Percentiles rank a stretch among this genome's conserved stretches.
Conservation (phyloP, 768 basidiomycete genomes). For the Artomyces pyxidatus region DNA sequence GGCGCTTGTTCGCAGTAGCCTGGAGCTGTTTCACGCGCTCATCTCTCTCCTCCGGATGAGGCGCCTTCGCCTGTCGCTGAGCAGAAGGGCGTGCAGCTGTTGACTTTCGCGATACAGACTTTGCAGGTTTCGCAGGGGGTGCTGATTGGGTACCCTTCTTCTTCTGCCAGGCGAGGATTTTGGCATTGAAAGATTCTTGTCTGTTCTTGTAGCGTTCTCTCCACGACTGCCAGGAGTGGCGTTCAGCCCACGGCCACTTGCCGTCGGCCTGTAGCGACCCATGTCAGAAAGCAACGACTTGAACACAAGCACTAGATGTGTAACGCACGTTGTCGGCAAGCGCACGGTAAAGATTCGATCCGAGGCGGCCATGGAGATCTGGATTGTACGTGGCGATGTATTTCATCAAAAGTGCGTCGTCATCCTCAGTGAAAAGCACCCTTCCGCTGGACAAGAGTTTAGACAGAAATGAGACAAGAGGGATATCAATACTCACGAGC, state of each 20-base stretch:
- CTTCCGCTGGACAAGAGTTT: neutral
- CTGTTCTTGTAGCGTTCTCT: conserved; percentile 50
- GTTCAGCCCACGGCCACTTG: conserved; percentile 43
- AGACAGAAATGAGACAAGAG: too few species aligned
- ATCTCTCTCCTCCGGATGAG: neutral
- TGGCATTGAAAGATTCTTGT: conserved; percentile 29
- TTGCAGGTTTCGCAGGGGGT: neutral
- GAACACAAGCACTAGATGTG: neutral
- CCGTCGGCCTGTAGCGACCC: conserved; percentile 28
- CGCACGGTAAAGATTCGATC: conserved; percentile 34
- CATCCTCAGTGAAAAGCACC: conserved; percentile 26
- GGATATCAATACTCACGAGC: too few species aligned
- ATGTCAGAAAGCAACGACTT: neutral
- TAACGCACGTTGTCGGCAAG: conserved; percentile 40
- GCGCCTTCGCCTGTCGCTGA: neutral
- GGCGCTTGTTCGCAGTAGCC: neutral
- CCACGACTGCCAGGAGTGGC: conserved; percentile 58
- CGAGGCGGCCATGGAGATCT: conserved; percentile 31
- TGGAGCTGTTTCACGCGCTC: neutral
- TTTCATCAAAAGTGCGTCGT: conserved; percentile 35
- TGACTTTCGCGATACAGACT: too few species aligned
- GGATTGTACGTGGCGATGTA: conserved; percentile 46
- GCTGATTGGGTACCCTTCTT: conserved; percentile 19
- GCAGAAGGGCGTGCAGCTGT: neutral
- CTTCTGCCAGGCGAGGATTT: conserved; percentile 33